These are phyloP conservation scores for Tremella mesenterica DNA, from an alignment of 768 basidiomycete genomes.

Conservation along the genomic window DNA sequence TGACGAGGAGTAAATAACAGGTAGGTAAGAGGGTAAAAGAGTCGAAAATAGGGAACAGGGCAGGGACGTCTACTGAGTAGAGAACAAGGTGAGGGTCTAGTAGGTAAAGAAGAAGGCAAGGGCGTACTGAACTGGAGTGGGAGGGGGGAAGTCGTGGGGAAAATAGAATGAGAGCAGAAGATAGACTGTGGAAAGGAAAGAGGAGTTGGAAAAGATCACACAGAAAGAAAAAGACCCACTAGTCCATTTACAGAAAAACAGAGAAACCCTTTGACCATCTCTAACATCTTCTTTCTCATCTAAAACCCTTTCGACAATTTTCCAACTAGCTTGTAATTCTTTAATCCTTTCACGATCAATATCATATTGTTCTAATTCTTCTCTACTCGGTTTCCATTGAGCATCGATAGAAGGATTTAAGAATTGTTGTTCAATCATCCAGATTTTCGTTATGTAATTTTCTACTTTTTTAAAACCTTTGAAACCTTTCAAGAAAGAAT, in stretches of 20 bases:
- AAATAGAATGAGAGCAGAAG: too few relatives aligned
- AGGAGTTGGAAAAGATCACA: neutral
- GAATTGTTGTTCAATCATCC: conserved; percentile 57
- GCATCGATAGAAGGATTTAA: conserved; percentile 52
- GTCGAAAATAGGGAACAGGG: too few relatives aligned
- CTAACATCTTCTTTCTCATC: conserved; percentile 43
- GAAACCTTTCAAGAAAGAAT: conserved; percentile 90
- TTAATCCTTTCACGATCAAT: conserved; percentile 84
- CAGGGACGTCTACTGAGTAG: too few relatives aligned
- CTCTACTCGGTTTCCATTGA: conserved; percentile 61
- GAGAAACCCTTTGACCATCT: conserved; percentile 48
- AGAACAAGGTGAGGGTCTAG: too few relatives aligned
- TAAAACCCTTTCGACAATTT: conserved; percentile 83
- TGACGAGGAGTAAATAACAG: too few relatives aligned
- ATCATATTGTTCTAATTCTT: conserved; percentile 80
- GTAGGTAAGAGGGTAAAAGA: too few relatives aligned
- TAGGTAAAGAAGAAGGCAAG: too few relatives aligned
- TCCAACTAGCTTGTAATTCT: conserved; percentile 83
- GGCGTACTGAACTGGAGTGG: neutral
- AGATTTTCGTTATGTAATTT: conserved; percentile 84
- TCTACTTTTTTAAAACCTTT: conserved; percentile 94
- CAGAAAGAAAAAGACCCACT: conserved; percentile 44
- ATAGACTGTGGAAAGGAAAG: too few relatives aligned
- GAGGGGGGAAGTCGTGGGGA: too few relatives aligned
- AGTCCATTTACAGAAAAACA: conserved; percentile 97